A percentile compares a stretch with the other conserved stretches of the same genome.
phyloP scores from a whole-genome alignment of 305 asterid genomes.

The Fraxinus greggii region DNA sequence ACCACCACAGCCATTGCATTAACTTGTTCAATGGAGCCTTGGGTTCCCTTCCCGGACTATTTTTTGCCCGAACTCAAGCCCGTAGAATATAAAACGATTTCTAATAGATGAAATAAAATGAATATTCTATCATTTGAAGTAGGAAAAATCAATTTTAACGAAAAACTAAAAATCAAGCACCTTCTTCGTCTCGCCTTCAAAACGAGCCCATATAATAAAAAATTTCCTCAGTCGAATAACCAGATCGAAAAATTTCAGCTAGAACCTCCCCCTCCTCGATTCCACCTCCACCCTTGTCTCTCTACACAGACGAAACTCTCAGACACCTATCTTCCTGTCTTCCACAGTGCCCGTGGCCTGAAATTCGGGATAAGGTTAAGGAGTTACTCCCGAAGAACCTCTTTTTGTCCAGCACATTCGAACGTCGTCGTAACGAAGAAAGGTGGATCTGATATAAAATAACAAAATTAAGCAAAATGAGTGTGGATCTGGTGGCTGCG shows the following conservation, averaged over 20 bases:
- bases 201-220: not conserved
- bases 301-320: slow-evolving; percentile 16
- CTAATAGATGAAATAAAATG: not conserved
- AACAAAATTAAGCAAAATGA: slow-evolving; percentile 42
- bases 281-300: slow-evolving; percentile 22
- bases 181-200: not conserved
- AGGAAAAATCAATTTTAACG: not conserved
- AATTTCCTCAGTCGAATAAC: not conserved
- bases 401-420: slow-evolving; percentile 11
- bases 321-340: not conserved
- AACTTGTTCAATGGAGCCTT: not conserved
- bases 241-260: slow-evolving; percentile 24
- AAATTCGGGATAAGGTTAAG: slow-evolving; percentile 29
- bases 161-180: not conserved
- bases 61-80: not conserved
- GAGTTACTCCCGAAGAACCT: slow-evolving; percentile 18
- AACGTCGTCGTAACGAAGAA: slow-evolving; percentile 17
- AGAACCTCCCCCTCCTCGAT: slow-evolving; percentile 24
- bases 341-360: slow-evolving; percentile 17
- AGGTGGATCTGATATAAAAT: slow-evolving; percentile 35
- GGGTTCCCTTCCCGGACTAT: not conserved
- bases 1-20: not conserved
- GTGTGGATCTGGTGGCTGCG: slow-evolving; percentile 60
- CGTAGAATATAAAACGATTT: not conserved
- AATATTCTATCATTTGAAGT: not conserved